Base-by-base conservation (phyloP, 176 grass and related monocot species). In the Ensete glaucum region DNA sequence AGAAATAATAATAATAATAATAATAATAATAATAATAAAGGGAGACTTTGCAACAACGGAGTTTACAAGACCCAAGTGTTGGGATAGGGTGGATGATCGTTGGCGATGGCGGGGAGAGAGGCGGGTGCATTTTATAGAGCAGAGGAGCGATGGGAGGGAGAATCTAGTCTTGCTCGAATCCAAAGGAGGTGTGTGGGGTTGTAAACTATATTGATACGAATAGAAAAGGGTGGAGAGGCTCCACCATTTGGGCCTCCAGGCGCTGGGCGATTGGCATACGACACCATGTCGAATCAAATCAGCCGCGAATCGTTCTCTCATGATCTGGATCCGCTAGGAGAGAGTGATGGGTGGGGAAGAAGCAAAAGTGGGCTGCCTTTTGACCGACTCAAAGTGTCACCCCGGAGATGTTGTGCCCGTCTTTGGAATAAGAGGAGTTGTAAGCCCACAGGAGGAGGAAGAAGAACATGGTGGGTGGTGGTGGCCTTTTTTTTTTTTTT, bases 211-310 rank as follows among this genome's bases (percentile, higher is more conserved):
- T 62, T 57, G 71, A 78, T 76, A 68, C 53, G 76, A 73, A 77
- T 78, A 0, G 5, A 43, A 43, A 43, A 0, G 34, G 4, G 34
- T 43, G 3, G 34, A 43, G 34, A 43, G 34, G 34, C 34, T 43
- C 34, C 34, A 43, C 34, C 34, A 43, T 43, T 43, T 43, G 34
- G 34, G 34, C 34, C 4, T 43, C 34, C 34, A 43, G n/a, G n/a
- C n/a, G n/a, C 73, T 77, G 70, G 20, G 63, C 14, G 50, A 59
- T 76, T 59, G 53, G 57, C 73, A 67, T 68, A 67, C 5, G 60
- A 16, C 26, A 23, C 50, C 23, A 72, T 59, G 76, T 75, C 81
- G 84, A 90, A 90, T 81, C 81, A 86, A 90, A 86, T 86, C 84
- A 77, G 75, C n/a, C n/a, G n/a, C n/a, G 22, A 21, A 51, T 79